A percentile compares a stretch with the other conserved stretches of the same genome.
Evolutionary conservation across 1,284 basidiomycete genomes (phyloP).

Genomic region (Ganoderma sinense): DNA sequence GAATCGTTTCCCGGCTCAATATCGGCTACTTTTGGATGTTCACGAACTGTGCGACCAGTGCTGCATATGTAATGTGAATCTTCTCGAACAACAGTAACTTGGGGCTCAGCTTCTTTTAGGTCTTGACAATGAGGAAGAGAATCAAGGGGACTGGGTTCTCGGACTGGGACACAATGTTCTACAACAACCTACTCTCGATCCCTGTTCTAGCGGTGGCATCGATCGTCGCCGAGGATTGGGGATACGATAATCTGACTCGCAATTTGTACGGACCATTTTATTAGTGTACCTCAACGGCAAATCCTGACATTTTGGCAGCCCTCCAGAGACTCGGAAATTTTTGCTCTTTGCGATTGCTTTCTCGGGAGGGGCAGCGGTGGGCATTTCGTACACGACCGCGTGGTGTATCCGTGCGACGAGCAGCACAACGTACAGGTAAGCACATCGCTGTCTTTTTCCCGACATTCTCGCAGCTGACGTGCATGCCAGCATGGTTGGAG

Average conservation of each 20-base stretch:
- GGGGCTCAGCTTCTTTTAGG: slow-evolving; percentile 50
- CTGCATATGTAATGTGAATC: slow-evolving; percentile 80
- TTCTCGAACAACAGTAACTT: background rate
- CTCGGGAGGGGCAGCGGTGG: slow-evolving; percentile 96
- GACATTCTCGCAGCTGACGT: slow-evolving; percentile 12
- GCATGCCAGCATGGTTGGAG: slow-evolving; percentile 92
- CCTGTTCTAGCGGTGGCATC: slow-evolving; percentile 90
- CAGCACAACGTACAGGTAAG: slow-evolving; percentile 94
- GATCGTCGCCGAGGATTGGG: slow-evolving; percentile 92
- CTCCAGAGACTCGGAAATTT: slow-evolving; percentile 80
- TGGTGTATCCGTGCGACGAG: slow-evolving; percentile 98
- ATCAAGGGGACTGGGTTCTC: slow-evolving; percentile 99
- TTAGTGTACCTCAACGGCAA: background rate
- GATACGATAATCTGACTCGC: slow-evolving; percentile 72
- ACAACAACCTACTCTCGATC: slow-evolving; percentile 97
- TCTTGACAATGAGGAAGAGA: slow-evolving; percentile 95
- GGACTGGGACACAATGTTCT: slow-evolving; percentile 99
- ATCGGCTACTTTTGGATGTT: slow-evolving; percentile 98
- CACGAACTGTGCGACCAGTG: slow-evolving; percentile 90
- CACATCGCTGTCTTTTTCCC: slow-evolving; percentile 22
- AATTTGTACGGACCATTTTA: slow-evolving; percentile 80
- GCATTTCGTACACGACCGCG: slow-evolving; percentile 98
- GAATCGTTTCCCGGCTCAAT: slow-evolving; percentile 68
- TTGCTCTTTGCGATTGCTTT: slow-evolving; percentile 92
- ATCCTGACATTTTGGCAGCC: slow-evolving; percentile 57